Percentiles rank a stretch among this genome's conserved stretches.
Evolutionary conservation across 345 rosid species (phyloP).

Genomic region (Physaria fendleri): DNA sequence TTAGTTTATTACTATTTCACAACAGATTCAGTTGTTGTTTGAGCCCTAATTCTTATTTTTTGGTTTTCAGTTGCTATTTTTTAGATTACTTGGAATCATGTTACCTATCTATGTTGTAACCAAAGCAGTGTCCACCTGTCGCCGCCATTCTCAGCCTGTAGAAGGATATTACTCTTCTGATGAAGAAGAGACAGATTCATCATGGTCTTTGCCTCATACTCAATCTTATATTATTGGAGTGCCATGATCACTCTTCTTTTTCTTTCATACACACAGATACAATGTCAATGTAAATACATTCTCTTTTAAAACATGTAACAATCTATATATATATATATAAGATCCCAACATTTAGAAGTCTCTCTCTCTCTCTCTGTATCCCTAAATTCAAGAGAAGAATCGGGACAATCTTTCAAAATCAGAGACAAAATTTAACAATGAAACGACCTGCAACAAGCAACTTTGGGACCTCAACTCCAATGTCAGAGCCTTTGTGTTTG

Average conservation of each 20-base stretch:
- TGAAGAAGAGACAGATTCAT: constrained; percentile 49
- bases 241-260: constrained; percentile 9
- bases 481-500: constrained; percentile 6
- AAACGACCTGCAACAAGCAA: constrained; percentile 15
- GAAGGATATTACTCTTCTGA: constrained; percentile 33
- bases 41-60: background rate
- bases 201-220: constrained; percentile 25
- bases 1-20: constrained; percentile 11
- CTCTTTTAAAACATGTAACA: constrained; percentile 22
- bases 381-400: constrained; percentile 10
- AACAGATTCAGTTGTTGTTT: background rate
- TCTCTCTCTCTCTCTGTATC: background rate
- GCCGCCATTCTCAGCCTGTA: constrained; percentile 34
- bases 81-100: constrained; percentile 54
- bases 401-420: constrained; percentile 9
- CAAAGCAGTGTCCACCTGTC: constrained; percentile 42
- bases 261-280: constrained; percentile 2
- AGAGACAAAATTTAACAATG: constrained; percentile 7
- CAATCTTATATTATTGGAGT: constrained; percentile 33
- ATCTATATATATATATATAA: too few species aligned
- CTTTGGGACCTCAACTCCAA: constrained; percentile 17
- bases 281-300: constrained; percentile 15
- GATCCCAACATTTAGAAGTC: constrained; percentile 8
- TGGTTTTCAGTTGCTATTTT: constrained; percentile 46
- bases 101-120: constrained; percentile 63